phyloP scores from a whole-genome alignment of 257 asterid genomes.

The Linaria vulgaris region DNA sequence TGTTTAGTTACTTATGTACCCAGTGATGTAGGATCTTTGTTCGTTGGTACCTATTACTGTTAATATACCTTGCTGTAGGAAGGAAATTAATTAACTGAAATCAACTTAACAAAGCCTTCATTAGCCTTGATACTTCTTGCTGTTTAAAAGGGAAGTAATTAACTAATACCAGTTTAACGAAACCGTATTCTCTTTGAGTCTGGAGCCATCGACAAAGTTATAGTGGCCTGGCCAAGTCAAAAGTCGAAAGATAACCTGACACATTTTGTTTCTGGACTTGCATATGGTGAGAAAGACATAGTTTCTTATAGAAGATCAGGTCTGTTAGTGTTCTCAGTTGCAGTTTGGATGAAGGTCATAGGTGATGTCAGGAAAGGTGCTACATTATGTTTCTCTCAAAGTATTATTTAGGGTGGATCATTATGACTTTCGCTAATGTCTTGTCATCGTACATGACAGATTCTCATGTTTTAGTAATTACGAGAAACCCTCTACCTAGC shows the following conservation, averaged over 20 bases:
- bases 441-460: no score
- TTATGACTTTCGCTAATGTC: no score
- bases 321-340: no score
- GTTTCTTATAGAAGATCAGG: no score
- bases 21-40: neutral
- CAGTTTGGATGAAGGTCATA: neutral
- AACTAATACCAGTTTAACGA: neutral
- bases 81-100: no score
- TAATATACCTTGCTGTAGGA: neutral
- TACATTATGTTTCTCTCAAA: neutral
- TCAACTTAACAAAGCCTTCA: no score
- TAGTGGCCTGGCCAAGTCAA: neutral
- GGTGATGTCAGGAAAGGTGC: neutral
- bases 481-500: no score
- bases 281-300: no score
- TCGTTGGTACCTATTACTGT: neutral
- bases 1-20: neutral
- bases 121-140: neutral
- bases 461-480: no score
- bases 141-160: slow-evolving; percentile 17
- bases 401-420: neutral
- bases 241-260: no score
- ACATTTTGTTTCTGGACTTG: no score
- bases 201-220: slow-evolving; percentile 3
- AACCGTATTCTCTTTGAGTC: neutral